Evolutionary conservation across 169 alveolate genomes (phyloP).

Genomic region (Plasmodium ovale): DNA sequence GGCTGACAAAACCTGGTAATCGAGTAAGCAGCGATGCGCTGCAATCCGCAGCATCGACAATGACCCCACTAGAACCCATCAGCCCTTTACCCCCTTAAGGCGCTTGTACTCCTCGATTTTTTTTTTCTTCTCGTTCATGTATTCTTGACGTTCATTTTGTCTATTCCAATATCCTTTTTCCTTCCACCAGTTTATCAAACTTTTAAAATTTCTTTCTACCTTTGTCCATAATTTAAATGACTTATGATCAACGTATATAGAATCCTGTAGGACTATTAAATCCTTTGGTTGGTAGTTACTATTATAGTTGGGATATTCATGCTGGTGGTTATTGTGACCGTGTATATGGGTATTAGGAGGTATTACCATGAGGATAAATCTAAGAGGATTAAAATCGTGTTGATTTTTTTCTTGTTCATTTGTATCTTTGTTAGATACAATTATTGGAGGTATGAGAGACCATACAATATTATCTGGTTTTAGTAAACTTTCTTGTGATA

Average conservation of each 20-base stretch:
- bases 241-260: constrained; percentile 86
- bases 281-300: constrained; percentile 66
- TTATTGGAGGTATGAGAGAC: constrained; percentile 86
- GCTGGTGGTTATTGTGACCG: constrained; percentile 54
- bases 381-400: constrained; percentile 78
- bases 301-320: constrained; percentile 32
- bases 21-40: no score
- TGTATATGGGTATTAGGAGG: no score
- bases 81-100: constrained; percentile 9
- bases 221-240: constrained; percentile 86
- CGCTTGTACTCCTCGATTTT: constrained; percentile 76
- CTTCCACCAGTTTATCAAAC: constrained; percentile 88
- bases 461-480: constrained; percentile 86
- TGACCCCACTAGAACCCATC: neutral
- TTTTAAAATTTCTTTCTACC: constrained; percentile 40
- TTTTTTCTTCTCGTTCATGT: constrained; percentile 78
- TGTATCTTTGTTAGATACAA: constrained; percentile 26
- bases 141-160: constrained; percentile 80
- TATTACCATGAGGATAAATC: constrained; percentile 85
- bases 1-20: no score
- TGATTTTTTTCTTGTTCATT: constrained; percentile 50
- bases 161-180: constrained; percentile 89
- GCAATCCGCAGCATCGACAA: no score
- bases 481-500: constrained; percentile 83
- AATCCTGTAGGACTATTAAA: constrained; percentile 82